phyloP scores from a whole-genome alignment of 768 basidiomycete genomes.

The Panaeolus papilionaceus region DNA sequence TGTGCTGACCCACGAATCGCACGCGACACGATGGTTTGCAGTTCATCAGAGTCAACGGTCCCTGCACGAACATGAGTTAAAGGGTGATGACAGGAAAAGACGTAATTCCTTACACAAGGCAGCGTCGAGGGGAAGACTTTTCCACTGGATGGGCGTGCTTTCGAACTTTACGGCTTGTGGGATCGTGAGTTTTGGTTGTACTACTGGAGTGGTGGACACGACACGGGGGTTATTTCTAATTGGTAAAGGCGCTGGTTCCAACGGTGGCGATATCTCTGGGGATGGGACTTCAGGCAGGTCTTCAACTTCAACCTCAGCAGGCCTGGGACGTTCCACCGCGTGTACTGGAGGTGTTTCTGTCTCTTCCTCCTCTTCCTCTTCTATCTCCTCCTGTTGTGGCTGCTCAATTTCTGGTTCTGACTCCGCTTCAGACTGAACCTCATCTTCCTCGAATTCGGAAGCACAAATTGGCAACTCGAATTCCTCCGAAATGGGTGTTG shows the following conservation, averaged over 20 bases:
- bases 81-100: slow-evolving; percentile 10
- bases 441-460: slow-evolving; percentile 1
- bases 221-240: background rate
- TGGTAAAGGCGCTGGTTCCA: slow-evolving; percentile 2
- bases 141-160: slow-evolving; percentile 62
- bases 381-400: background rate
- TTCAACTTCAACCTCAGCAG: background rate
- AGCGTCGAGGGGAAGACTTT: slow-evolving; percentile 71
- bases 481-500: slow-evolving; percentile 1
- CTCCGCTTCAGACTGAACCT: background rate
- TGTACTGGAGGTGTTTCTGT: slow-evolving; percentile 1
- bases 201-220: slow-evolving; percentile 18
- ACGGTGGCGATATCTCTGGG: background rate
- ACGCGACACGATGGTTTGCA: slow-evolving; percentile 74
- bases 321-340: background rate
- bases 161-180: slow-evolving; percentile 66
- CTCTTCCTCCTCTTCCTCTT: slow-evolving; percentile 5
- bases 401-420: background rate
- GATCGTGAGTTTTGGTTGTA: slow-evolving; percentile 44
- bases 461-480: background rate
- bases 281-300: background rate
- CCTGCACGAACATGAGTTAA: slow-evolving; percentile 35
- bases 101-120: slow-evolving; percentile 55
- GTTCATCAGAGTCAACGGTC: slow-evolving; percentile 65
- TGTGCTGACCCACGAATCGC: slow-evolving; percentile 73